These are phyloP conservation scores for Heliamphora ciliata DNA, from an alignment of 179 eudicot genomes.

Conservation along the genomic window DNA sequence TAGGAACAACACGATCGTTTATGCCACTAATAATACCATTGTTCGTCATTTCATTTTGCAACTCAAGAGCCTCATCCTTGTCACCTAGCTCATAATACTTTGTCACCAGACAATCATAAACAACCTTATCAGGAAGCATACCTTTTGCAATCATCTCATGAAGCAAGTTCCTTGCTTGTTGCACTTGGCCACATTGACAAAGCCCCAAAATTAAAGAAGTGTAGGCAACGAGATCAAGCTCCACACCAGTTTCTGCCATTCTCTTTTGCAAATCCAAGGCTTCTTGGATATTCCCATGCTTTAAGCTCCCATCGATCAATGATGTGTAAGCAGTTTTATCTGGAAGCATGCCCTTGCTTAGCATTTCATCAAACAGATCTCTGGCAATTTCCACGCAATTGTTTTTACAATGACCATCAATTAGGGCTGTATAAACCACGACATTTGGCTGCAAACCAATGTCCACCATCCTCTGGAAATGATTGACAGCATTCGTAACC, in stretches of 20 bases:
- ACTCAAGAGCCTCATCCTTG: conserved; percentile 55
- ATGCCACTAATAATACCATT: conserved; percentile 36
- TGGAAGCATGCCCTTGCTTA: conserved; percentile 57
- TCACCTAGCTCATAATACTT: conserved; percentile 55
- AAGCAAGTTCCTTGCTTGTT: conserved; percentile 56
- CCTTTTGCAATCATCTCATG: conserved; percentile 73
- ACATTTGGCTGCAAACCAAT: conserved; percentile 58
- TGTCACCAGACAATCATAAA: conserved; percentile 51
- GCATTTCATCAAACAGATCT: conserved; percentile 66
- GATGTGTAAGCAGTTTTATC: conserved; percentile 75
- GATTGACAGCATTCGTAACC: conserved; percentile 54
- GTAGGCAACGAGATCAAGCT: conserved; percentile 71
- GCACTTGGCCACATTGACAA: conserved; percentile 40
- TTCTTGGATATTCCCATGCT: conserved; percentile 63
- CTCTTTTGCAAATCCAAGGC: conserved; percentile 49
- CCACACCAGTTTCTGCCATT: conserved; percentile 56
- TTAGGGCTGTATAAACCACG: conserved; percentile 64
- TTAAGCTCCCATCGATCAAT: conserved; percentile 66
- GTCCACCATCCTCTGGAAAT: conserved; percentile 43
- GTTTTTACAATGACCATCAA: conserved; percentile 76
- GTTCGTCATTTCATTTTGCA: conserved; percentile 64
- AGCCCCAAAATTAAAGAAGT: conserved; percentile 77
- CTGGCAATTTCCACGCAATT: conserved; percentile 48
- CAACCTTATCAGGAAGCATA: conserved; percentile 65
- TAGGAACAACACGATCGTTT: conserved; percentile 22